Evolutionary conservation across 768 basidiomycete species (phyloP), one percentile per base, ranked within the genome.

Genomic region (Podaxis sp.): DNA sequence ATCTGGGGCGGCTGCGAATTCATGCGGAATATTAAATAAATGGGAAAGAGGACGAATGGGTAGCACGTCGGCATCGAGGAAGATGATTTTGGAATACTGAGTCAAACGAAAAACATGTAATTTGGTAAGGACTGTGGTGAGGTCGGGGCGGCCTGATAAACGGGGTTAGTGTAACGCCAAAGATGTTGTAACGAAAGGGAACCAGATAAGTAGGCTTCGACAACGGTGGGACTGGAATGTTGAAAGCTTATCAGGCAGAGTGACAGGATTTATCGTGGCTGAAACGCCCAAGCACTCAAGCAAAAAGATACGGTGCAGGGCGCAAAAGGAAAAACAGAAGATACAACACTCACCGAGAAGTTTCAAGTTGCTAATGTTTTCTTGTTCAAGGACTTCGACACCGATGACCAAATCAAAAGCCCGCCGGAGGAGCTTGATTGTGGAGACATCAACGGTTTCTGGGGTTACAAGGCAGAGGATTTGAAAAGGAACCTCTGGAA

Each of bases 401-500:
- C 95, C 97, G 57, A 98, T 79, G 61, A 99, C 95, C 48, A 89
- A 69, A 72, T 96, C 84, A 71, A 89, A 99, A 8, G 86, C 88
- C 70, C 83, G 84, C 65, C 95, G 82, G 54, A 99, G 83, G 57
- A 86, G 82, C 70, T 88, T 92, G 65, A 95, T 88, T 58, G 91
- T 82, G 54, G 83, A 80, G 26, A 96, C 90, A 74, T 93, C 88
- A 73, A 99, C 88, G 0, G 92, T 89, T 72, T 97, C 94, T 57
- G 97, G 97, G 28, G 96, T 96, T 64, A 96, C 93, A 48, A 99
- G 78, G 76, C 95, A 97, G 64, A 95, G 88, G 13, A 90, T 92
- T 65, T 89, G 81, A 70, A 92, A 92, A 54, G 88, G 81, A 63
- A 88, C 83, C 71, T 86, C 82, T 57, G 87, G 85, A 30, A 83